phyloP scores from a whole-genome alignment of 768 basidiomycete species.

The Dioszegia crocea region DNA sequence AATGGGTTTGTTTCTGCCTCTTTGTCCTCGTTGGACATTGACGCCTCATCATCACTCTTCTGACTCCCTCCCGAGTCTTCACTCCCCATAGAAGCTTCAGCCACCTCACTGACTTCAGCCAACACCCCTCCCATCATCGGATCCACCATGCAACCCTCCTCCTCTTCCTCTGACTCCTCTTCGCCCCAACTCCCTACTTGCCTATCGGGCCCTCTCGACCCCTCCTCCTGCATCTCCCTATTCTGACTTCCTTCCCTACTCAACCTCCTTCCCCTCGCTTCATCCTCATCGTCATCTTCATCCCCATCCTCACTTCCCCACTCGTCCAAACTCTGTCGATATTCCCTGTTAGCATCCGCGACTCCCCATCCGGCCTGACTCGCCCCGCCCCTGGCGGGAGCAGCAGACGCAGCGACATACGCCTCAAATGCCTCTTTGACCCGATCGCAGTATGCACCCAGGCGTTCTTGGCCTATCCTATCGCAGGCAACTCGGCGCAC shows the following conservation, averaged over 20 bases:
- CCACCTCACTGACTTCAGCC: no score
- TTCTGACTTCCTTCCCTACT: slow-evolving; percentile 8
- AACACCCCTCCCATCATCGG: no score
- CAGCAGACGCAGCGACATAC: slow-evolving; percentile 28
- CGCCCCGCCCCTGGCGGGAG: background rate
- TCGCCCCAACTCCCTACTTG: background rate
- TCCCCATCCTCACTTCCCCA: slow-evolving; percentile 9
- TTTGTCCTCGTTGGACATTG: background rate
- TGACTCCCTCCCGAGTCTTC: background rate
- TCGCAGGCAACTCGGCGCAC: slow-evolving; percentile 47
- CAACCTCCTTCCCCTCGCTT: slow-evolving; percentile 6
- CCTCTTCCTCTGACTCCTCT: background rate
- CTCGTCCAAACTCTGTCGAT: background rate
- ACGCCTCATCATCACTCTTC: background rate
- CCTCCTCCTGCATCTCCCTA: slow-evolving; percentile 1
- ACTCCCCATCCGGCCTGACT: slow-evolving; percentile 1
- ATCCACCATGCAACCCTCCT: background rate
- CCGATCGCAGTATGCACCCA: slow-evolving; percentile 46
- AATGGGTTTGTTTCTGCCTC: background rate
- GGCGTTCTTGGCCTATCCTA: slow-evolving; percentile 45
- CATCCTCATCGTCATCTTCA: slow-evolving; percentile 2
- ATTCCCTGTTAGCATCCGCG: background rate
- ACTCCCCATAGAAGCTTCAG: background rate
- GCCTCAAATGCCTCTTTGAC: slow-evolving; percentile 49
- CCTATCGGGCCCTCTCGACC: background rate